Evolutionary conservation across 2,329 filamentous ascomycete species (phyloP).

Genomic region (Proliferodiscus dingleyae): DNA sequence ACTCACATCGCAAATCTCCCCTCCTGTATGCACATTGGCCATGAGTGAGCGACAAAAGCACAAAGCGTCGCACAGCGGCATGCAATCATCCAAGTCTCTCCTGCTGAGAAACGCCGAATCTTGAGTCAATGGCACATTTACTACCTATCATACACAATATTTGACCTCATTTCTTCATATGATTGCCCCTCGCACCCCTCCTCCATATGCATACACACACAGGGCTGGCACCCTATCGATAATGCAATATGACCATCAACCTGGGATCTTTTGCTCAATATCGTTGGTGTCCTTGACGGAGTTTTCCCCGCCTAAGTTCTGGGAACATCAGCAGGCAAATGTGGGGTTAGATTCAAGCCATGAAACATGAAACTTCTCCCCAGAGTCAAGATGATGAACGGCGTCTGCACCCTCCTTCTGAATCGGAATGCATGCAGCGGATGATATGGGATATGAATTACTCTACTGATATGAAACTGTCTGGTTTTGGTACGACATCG

Average conservation of each 20-base stretch:
- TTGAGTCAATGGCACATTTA: neutral
- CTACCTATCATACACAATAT: neutral
- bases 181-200: neutral
- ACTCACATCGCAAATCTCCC: slow-evolving; percentile 22
- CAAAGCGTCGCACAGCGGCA: slow-evolving; percentile 14
- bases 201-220: too few species aligned
- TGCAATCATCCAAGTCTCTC: slow-evolving; percentile 16
- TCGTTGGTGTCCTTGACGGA: slow-evolving; percentile 9
- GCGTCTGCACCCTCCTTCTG: slow-evolving; percentile 1
- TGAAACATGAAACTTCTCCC: slow-evolving; percentile 21
- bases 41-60: slow-evolving; percentile 8
- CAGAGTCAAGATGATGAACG: slow-evolving; percentile 11
- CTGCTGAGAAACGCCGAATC: neutral
- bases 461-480: neutral
- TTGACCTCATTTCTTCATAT: neutral
- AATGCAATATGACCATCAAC: too few species aligned
- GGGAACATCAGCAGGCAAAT: slow-evolving; percentile 6
- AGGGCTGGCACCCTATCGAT: too few species aligned
- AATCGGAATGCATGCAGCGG: slow-evolving; percentile 9
- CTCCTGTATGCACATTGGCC: slow-evolving; percentile 19
- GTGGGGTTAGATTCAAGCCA: slow-evolving; percentile 10
- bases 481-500: slow-evolving; percentile 9
- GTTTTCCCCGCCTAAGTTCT: slow-evolving; percentile 9
- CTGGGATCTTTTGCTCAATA: neutral
- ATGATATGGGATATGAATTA: slow-evolving; percentile 11